Evolutionary conservation across 2,329 filamentous ascomycete genomes (phyloP).

Genomic region (Macroventuria anomochaeta): DNA sequence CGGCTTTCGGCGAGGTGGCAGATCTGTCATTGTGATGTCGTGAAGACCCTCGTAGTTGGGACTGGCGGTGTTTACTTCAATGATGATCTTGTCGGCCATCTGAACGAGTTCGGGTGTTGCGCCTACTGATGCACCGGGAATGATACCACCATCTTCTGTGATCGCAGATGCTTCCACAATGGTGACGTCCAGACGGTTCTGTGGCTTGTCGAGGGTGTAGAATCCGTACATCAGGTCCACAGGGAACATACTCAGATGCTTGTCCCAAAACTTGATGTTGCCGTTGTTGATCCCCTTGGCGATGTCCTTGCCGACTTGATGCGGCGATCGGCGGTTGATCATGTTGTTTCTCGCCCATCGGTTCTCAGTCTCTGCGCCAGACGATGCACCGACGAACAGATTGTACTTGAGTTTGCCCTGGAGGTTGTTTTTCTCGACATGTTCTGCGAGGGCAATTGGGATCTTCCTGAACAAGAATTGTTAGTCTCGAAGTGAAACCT

Average conservation of each 20-base stretch:
- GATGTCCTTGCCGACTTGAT: constrained; percentile 90
- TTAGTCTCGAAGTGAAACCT: constrained; percentile 12
- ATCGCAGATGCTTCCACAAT: constrained; percentile 88
- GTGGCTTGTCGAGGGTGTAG: constrained; percentile 80
- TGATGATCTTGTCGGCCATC: constrained; percentile 91
- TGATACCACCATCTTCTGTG: constrained; percentile 86
- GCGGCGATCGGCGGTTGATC: constrained; percentile 83
- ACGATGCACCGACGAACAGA: constrained; percentile 88
- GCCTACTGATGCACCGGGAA: constrained; percentile 84
- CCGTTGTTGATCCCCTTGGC: constrained; percentile 90
- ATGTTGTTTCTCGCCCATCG: constrained; percentile 88
- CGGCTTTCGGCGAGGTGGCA: constrained; percentile 81
- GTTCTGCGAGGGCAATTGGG: constrained; percentile 81
- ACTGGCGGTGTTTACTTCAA: constrained; percentile 87
- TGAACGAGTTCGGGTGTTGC: constrained; percentile 86
- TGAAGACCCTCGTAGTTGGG: constrained; percentile 85
- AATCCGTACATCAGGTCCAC: constrained; percentile 82
- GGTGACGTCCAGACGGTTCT: constrained; percentile 78
- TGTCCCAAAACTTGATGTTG: constrained; percentile 90
- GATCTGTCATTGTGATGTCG: constrained; percentile 88
- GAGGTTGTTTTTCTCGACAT: constrained; percentile 85
- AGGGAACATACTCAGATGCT: constrained; percentile 92
- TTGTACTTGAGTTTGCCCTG: constrained; percentile 86
- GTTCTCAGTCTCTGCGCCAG: constrained; percentile 88
- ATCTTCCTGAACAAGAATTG: constrained; percentile 66